Percentiles rank a stretch among this genome's conserved stretches.
These are phyloP conservation scores for Colletotrichum somersetense DNA, from an alignment of 2,329 filamentous ascomycete species.

Conservation along the genomic window DNA sequence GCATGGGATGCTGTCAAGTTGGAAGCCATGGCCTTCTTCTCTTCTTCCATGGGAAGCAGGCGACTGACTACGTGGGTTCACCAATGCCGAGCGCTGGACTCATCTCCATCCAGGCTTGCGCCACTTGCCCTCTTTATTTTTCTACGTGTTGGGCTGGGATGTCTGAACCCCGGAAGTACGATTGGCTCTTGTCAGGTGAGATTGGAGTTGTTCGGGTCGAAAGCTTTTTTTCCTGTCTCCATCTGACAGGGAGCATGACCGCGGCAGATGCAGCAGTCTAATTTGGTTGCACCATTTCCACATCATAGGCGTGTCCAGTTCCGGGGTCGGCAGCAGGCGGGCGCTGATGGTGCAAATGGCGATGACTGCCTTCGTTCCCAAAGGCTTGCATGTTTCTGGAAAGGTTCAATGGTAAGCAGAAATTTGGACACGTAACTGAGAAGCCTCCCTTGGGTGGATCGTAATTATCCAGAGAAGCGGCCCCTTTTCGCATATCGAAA, in stretches of 20 bases:
- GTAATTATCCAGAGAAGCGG: constrained; percentile 4
- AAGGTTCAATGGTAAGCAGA: neutral
- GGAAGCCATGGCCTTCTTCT: neutral
- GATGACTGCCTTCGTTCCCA: neutral
- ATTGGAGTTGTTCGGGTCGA: constrained; percentile 36
- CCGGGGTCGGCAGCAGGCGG: neutral
- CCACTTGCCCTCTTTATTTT: constrained; percentile 29
- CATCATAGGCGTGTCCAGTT: constrained; percentile 6
- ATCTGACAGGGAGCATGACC: constrained; percentile 35
- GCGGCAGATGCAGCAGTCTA: constrained; percentile 30
- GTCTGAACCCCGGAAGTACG: constrained; percentile 26
- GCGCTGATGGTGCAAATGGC: neutral
- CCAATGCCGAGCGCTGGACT: constrained; percentile 18
- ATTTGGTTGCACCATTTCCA: constrained; percentile 14
- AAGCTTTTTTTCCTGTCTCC: constrained; percentile 27
- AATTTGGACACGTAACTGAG: neutral
- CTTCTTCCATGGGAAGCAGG: constrained; percentile 8
- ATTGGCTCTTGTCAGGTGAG: constrained; percentile 37
- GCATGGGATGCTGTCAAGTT: constrained; percentile 10
- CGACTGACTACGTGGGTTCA: constrained; percentile 12
- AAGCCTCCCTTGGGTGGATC: constrained; percentile 3
- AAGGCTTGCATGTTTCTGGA: neutral
- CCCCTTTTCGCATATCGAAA: constrained; percentile 8
- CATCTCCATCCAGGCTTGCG: constrained; percentile 32
- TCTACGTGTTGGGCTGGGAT: constrained; percentile 33